Evolutionary conservation across 1,284 basidiomycete genomes (phyloP).

Genomic region (Puccinia novopanici): DNA sequence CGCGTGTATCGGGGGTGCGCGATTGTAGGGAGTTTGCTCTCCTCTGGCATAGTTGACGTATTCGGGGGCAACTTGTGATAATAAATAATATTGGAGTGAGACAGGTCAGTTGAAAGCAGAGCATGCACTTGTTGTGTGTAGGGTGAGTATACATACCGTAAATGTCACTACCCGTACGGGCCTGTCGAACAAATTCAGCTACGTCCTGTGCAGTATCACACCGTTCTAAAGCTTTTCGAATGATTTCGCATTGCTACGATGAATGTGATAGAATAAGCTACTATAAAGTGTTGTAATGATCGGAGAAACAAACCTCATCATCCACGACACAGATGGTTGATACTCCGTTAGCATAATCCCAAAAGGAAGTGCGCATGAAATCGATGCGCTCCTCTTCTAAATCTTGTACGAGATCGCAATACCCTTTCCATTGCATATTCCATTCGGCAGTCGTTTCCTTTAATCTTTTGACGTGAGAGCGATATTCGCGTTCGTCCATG

Average conservation of each 20-base stretch:
- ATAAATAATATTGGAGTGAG: background rate
- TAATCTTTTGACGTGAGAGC: conserved; percentile 78
- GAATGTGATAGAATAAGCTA: background rate
- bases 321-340: conserved; percentile 94
- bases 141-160: conserved; percentile 16
- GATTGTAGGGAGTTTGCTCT: conserved; percentile 43
- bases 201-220: conserved; percentile 55
- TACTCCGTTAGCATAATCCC: conserved; percentile 93
- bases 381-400: conserved; percentile 90
- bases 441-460: conserved; percentile 80
- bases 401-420: conserved; percentile 92
- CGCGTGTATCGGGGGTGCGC: conserved; percentile 26
- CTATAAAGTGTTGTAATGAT: too few relatives aligned
- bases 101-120: background rate
- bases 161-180: conserved; percentile 67
- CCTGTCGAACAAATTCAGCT: conserved; percentile 54
- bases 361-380: conserved; percentile 91
- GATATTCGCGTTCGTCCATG: conserved; percentile 78
- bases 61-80: conserved; percentile 33
- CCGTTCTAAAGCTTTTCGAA: conserved; percentile 67
- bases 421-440: conserved; percentile 90
- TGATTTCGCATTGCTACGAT: conserved; percentile 78
- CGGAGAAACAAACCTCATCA: conserved; percentile 73
- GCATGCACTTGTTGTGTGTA: background rate
- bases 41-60: conserved; percentile 48